Percentiles rank a stretch among this genome's conserved stretches.
phyloP scores from a whole-genome alignment of 345 rosid genomes.

The Populus pruinosa region DNA sequence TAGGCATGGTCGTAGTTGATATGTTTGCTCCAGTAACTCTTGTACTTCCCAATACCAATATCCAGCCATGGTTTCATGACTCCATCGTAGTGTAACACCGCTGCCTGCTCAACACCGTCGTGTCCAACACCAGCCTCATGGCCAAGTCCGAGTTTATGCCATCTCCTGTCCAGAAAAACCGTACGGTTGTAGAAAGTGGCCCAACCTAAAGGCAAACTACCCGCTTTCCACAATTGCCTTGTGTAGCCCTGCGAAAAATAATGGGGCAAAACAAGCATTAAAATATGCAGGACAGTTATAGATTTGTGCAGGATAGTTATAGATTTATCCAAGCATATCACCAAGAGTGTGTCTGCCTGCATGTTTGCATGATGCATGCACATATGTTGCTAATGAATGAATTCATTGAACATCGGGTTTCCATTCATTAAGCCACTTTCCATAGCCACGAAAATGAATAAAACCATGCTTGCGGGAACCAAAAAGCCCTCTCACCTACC shows the following conservation, averaged over 20 bases:
- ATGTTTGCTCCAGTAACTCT: conserved; percentile 23
- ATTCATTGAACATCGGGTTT: neutral
- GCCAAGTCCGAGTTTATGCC: conserved; percentile 31
- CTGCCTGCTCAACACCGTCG: conserved; percentile 18
- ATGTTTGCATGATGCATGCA: neutral
- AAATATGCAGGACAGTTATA: neutral
- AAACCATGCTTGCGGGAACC: neutral
- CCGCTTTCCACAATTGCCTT: conserved; percentile 27
- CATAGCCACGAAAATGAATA: neutral
- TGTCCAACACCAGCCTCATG: conserved; percentile 7
- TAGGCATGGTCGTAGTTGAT: conserved; percentile 14
- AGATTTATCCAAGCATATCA: neutral
- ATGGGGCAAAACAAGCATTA: conserved; percentile 10
- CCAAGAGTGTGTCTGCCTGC: neutral
- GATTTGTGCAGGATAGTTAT: neutral
- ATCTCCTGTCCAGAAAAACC: conserved; percentile 16
- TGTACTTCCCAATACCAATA: conserved; percentile 16
- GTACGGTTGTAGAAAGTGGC: conserved; percentile 26
- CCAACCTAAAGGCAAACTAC: conserved; percentile 28
- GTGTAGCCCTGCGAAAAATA: conserved; percentile 19
- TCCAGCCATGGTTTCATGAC: conserved; percentile 34
- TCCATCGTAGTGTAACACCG: conserved; percentile 32
- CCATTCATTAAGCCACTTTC: neutral
- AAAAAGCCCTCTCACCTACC: neutral
- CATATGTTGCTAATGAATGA: neutral